phyloP scores from a whole-genome alignment of 495 filamentous ascomycete species.

The Cercophora samala region DNA sequence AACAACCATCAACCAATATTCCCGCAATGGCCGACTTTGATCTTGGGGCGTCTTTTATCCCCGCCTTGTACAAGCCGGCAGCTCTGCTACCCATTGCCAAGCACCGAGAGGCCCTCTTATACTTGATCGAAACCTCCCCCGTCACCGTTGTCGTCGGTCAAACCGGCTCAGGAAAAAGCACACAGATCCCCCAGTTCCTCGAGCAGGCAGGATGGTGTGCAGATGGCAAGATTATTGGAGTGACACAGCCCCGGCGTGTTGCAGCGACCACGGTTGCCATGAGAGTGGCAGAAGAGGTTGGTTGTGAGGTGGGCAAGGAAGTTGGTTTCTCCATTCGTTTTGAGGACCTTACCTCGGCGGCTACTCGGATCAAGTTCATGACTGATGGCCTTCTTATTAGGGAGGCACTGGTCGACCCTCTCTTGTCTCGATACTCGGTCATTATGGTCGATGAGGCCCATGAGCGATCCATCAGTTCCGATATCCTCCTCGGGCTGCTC shows the following conservation, averaged over 20 bases:
- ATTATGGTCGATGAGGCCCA: slow-evolving; percentile 99
- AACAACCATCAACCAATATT: not conserved
- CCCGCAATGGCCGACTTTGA: slow-evolving; percentile 54
- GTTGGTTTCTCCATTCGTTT: slow-evolving; percentile 97
- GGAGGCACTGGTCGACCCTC: slow-evolving; percentile 89
- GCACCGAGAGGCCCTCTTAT: slow-evolving; percentile 69
- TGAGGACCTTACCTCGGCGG: slow-evolving; percentile 86
- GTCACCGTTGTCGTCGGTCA: slow-evolving; percentile 85
- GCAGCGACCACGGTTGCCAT: slow-evolving; percentile 90
- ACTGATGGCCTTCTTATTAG: slow-evolving; percentile 93
- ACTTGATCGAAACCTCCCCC: slow-evolving; percentile 70
- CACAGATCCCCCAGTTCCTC: slow-evolving; percentile 83
- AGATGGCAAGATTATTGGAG: slow-evolving; percentile 73
- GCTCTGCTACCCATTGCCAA: slow-evolving; percentile 73
- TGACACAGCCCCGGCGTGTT: slow-evolving; percentile 93
- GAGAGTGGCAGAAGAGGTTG: slow-evolving; percentile 89
- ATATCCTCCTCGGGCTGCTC: slow-evolving; percentile 87
- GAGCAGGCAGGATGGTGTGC: slow-evolving; percentile 86
- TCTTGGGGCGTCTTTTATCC: slow-evolving; percentile 64
- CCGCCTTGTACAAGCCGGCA: slow-evolving; percentile 73
- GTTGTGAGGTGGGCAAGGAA: slow-evolving; percentile 86
- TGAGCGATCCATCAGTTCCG: slow-evolving; percentile 90
- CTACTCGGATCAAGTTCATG: slow-evolving; percentile 90
- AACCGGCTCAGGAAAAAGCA: slow-evolving; percentile 89
- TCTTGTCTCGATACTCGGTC: slow-evolving; percentile 89